These are phyloP conservation scores for Rubia balearica DNA, from an alignment of 305 asterid species.

Conservation along the genomic window DNA sequence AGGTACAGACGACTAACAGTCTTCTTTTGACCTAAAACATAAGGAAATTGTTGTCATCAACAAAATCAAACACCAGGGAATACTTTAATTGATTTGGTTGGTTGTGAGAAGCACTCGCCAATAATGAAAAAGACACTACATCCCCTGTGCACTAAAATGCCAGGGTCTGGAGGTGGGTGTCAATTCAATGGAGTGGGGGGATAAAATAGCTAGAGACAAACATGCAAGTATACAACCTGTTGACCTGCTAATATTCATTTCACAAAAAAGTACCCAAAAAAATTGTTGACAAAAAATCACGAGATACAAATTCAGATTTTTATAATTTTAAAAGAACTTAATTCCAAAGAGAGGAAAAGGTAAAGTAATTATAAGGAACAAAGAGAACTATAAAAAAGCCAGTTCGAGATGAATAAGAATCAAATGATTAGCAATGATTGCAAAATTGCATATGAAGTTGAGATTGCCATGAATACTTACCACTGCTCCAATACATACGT, in stretches of 20 bases:
- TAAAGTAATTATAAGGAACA: not conserved
- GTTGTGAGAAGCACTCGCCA: not conserved
- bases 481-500: conserved; percentile 79
- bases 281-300: not conserved
- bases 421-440: not conserved
- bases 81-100: not conserved
- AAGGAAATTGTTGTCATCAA: not conserved
- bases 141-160: not conserved
- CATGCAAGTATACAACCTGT: not conserved
- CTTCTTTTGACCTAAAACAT: not conserved
- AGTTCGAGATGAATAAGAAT: not conserved
- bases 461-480: conserved; percentile 28
- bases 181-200: not conserved
- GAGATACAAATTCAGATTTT: not conserved
- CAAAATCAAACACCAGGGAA: not conserved
- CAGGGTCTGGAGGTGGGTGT: not conserved
- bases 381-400: not conserved
- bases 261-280: not conserved
- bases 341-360: not conserved
- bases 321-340: not conserved
- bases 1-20: not conserved
- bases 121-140: not conserved
- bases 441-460: not conserved
- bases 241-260: not conserved
- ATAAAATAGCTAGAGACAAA: not conserved